phyloP scores from a whole-genome alignment of 192 early-diverging fungal genomes.

The Chytriomyces hyalinus region DNA sequence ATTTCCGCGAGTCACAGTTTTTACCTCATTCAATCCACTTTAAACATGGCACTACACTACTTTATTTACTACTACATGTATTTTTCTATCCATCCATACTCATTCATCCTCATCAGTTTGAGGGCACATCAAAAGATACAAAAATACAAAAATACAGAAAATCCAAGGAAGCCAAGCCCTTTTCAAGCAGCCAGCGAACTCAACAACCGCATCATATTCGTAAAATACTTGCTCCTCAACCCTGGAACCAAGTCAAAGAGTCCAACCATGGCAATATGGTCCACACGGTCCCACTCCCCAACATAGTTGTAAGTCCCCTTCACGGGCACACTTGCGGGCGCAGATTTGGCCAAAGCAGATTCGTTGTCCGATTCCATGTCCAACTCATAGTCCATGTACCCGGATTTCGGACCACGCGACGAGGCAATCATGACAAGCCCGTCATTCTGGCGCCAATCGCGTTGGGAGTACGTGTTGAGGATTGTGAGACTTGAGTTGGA shows the following conservation, averaged over 20 bases:
- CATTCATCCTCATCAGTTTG: too few species aligned
- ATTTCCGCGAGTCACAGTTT: too few species aligned
- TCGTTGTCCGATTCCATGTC: not conserved
- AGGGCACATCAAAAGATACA: not conserved
- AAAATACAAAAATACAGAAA: not conserved
- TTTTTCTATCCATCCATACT: too few species aligned
- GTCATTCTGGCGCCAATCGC: conserved; percentile 36
- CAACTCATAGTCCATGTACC: conserved; percentile 28
- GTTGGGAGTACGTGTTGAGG: not conserved
- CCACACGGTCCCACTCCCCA: conserved; percentile 5
- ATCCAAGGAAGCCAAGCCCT: not conserved
- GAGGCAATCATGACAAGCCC: conserved; percentile 31
- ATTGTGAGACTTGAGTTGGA: conserved; percentile 24
- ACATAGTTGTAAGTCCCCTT: conserved; percentile 32
- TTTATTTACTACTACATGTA: too few species aligned
- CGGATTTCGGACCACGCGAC: conserved; percentile 11
- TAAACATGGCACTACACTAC: not conserved
- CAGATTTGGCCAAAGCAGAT: not conserved
- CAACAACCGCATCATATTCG: conserved; percentile 28
- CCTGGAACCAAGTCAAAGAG: conserved; percentile 25
- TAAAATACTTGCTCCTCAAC: conserved; percentile 18
- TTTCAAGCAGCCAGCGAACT: conserved; percentile 14
- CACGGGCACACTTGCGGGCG: not conserved
- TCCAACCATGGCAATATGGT: conserved; percentile 27
- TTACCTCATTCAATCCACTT: conserved; percentile 50